phyloP scores from a whole-genome alignment of 2,329 filamentous ascomycete genomes.

The Geosmithia putterillii region DNA sequence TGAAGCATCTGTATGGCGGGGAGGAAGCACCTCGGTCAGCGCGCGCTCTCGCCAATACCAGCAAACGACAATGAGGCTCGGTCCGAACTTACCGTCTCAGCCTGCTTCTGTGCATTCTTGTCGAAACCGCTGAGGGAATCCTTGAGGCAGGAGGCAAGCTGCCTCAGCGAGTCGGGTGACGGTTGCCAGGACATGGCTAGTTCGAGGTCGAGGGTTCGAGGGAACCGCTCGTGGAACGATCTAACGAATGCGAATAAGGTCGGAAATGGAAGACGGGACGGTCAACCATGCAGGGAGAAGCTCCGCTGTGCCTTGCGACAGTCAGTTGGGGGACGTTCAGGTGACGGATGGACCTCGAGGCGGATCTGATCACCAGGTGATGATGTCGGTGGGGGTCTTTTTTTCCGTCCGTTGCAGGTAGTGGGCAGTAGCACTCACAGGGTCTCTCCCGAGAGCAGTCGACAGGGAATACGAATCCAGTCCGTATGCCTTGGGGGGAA shows the following conservation, averaged over 20 bases:
- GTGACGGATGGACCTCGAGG: too few species aligned
- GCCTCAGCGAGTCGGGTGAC: constrained; percentile 71
- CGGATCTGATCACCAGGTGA: not conserved
- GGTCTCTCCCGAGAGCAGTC: not conserved
- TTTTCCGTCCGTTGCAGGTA: too few species aligned
- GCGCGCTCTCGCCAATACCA: constrained; percentile 9
- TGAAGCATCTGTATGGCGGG: constrained; percentile 62
- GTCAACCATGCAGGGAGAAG: constrained; percentile 1
- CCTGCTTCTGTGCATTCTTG: constrained; percentile 71
- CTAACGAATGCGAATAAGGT: too few species aligned
- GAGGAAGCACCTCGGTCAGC: not conserved
- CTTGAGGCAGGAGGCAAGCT: constrained; percentile 79
- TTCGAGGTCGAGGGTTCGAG: constrained; percentile 3
- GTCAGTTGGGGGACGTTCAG: too few species aligned
- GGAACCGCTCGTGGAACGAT: too few species aligned
- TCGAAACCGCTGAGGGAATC: constrained; percentile 85
- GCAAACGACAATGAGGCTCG: constrained; percentile 2
- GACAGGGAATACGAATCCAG: not conserved
- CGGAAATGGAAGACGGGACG: too few species aligned
- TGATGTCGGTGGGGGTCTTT: not conserved
- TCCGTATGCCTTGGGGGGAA: not conserved
- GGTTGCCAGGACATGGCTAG: constrained; percentile 82
- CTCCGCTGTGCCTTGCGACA: constrained; percentile 1
- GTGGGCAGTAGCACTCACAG: too few species aligned
- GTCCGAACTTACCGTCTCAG: constrained; percentile 57